Evolutionary conservation across 83 land plant genomes (phyloP).

Genomic region (Isoetes engelmannii): DNA sequence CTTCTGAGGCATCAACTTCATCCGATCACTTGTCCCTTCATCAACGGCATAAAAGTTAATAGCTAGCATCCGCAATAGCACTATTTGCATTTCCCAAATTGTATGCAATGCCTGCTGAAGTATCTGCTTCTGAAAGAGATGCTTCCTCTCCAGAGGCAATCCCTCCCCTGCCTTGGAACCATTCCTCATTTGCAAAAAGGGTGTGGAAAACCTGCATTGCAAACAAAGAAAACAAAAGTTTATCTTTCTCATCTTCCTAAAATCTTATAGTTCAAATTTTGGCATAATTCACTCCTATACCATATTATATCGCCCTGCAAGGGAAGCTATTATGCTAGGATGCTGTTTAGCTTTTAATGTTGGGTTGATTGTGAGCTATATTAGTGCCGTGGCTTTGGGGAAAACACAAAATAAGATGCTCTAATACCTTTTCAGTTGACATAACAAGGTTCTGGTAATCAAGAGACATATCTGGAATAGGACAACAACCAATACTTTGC

Average conservation of each 20-base stretch:
- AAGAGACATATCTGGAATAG: conserved; percentile 21
- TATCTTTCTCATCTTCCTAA: not conserved
- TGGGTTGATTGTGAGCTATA: not conserved
- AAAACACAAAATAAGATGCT: not conserved
- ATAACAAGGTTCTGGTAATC: conserved; percentile 20
- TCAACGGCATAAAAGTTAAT: too few species aligned
- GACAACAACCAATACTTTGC: conserved; percentile 5
- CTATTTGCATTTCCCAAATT: conserved; percentile 11
- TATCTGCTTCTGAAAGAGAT: conserved; percentile 14
- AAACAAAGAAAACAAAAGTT: not conserved
- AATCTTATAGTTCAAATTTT: not conserved
- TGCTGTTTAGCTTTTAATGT: not conserved
- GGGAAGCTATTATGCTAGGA: not conserved
- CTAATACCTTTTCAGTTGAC: conserved; percentile 13
- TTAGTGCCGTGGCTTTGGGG: not conserved
- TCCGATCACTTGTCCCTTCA: too few species aligned
- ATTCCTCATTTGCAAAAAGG: conserved; percentile 1
- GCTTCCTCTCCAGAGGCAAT: conserved; percentile 1
- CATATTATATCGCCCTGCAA: not conserved
- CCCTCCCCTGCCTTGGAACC: too few species aligned
- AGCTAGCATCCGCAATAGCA: not conserved
- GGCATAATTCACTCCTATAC: not conserved
- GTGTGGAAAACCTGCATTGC: conserved; percentile 10
- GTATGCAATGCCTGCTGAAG: conserved; percentile 7
- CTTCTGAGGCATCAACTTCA: too few species aligned